Evolutionary conservation across 2,329 filamentous ascomycete genomes (phyloP).

Genomic region (Penicillium sp.): DNA sequence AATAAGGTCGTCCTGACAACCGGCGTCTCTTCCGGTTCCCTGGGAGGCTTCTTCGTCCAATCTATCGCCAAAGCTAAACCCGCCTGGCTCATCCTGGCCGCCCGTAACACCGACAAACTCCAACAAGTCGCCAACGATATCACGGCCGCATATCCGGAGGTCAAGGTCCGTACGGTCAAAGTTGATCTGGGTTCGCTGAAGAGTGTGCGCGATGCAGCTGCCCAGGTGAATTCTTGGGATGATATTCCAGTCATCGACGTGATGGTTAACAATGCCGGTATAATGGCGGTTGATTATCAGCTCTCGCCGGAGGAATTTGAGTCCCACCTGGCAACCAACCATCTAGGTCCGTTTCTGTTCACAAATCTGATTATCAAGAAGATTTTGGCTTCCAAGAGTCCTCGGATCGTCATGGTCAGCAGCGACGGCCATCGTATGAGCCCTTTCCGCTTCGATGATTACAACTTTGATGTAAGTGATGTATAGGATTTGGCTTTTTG

Average conservation of each 20-base stretch:
- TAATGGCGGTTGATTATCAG: conserved; percentile 36
- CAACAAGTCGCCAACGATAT: conserved; percentile 31
- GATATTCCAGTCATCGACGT: conserved; percentile 40
- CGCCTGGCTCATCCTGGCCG: conserved; percentile 41
- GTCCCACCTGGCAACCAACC: conserved; percentile 40
- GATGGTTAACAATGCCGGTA: conserved; percentile 47
- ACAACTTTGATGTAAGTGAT: conserved; percentile 42
- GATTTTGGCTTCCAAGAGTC: conserved; percentile 24
- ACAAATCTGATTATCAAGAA: conserved; percentile 42
- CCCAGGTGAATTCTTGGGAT: conserved; percentile 28
- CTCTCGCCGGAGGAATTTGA: conserved; percentile 41
- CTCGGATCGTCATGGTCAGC: conserved; percentile 47
- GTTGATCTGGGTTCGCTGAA: conserved; percentile 37
- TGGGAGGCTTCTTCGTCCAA: conserved; percentile 40
- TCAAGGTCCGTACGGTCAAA: conserved; percentile 22
- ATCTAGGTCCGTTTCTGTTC: conserved; percentile 43
- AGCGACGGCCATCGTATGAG: conserved; percentile 48
- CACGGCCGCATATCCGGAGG: conserved; percentile 14
- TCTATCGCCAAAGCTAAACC: conserved; percentile 38
- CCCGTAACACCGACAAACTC: conserved; percentile 38
- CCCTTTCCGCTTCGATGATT: conserved; percentile 47
- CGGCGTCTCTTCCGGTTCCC: conserved; percentile 39
- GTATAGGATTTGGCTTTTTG: background rate
- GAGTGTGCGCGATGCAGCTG: conserved; percentile 35
- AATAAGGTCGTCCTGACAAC: conserved; percentile 43